These are phyloP conservation scores for Dactylella cylindrospora DNA, from an alignment of 2,329 filamentous ascomycete species.

Conservation along the genomic window DNA sequence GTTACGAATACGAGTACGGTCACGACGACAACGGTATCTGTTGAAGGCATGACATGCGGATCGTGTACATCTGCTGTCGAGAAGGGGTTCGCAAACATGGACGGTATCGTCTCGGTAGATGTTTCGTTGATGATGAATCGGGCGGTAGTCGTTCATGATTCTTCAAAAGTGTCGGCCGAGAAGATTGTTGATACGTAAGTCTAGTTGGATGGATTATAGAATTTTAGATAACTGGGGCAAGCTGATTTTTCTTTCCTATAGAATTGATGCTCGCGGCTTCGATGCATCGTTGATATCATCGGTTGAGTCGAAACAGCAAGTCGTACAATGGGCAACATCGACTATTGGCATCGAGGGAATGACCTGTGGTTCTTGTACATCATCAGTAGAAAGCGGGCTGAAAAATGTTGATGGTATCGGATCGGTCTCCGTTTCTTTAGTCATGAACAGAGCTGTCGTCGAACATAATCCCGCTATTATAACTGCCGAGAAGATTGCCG, in stretches of 20 bases:
- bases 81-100: slow-evolving; percentile 78
- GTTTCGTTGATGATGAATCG: slow-evolving; percentile 94
- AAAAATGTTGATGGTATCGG: slow-evolving; percentile 72
- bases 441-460: slow-evolving; percentile 88
- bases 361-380: slow-evolving; percentile 96
- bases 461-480: slow-evolving; percentile 76
- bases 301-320: slow-evolving; percentile 52
- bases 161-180: slow-evolving; percentile 70
- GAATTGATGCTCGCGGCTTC: slow-evolving; percentile 73
- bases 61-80: slow-evolving; percentile 96
- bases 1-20: slow-evolving; percentile 53
- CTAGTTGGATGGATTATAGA: slow-evolving; percentile 79
- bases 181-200: slow-evolving; percentile 57
- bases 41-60: slow-evolving; percentile 90
- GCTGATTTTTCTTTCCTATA: slow-evolving; percentile 53
- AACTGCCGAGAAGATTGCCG: slow-evolving; percentile 70
- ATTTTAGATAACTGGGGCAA: too few species aligned
- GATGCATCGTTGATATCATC: slow-evolving; percentile 66
- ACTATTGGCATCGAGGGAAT: slow-evolving; percentile 92
- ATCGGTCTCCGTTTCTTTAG: slow-evolving; percentile 90
- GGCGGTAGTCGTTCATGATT: slow-evolving; percentile 90
- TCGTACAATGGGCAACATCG: slow-evolving; percentile 63
- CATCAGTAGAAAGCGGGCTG: slow-evolving; percentile 83
- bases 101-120: slow-evolving; percentile 81
- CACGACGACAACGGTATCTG: slow-evolving; percentile 85